Evolutionary conservation across 495 filamentous ascomycete species (phyloP), one percentile per base, ranked within the genome.

Genomic region (Zalerion maritima): DNA sequence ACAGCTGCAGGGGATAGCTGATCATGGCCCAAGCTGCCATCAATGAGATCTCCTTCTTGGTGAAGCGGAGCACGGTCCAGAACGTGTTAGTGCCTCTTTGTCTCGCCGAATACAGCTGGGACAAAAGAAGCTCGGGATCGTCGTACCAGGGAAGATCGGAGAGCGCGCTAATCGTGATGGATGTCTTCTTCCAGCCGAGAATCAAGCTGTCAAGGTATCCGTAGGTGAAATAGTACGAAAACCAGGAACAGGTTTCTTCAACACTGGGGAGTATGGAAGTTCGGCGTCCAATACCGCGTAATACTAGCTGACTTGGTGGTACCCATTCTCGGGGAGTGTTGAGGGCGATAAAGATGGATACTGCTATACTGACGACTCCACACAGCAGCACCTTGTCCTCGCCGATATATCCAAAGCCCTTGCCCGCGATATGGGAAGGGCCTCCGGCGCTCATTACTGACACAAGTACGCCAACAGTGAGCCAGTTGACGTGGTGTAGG

Each of bases 171-270:
- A 64, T 48, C 11, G 52, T 58, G 34, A 64, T 24, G 18, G 57
- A 49, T 37, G 46, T 52, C 15, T 56, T 60, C 30, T 46, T 55
- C 22, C 61, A 38, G n/a, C n/a, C n/a, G n/a, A n/a, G n/a, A 19
- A 67, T 53, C 24, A 67, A 46, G 21, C 59, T 53, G 1, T 56
- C 62, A 27, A 67, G 48, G 52, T 57, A 64, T 37, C 58, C 60
- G 37, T 54, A 67, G 2, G 56, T 55, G 28, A 57, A 52, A 42
- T 60, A 67, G 30, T 55, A 59, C 11, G 50, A 54, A 25, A 64
- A 47, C 37, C 55, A 56, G 18, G 57, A 62, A 44, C 58, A 61
- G 3, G 62, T 67, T 31, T 67, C 62, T 36, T 67, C 60, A n/a
- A n/a, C n/a, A n/a, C n/a, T n/a, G n/a, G n/a, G n/a, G n/a, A n/a